Percentiles rank a stretch among this genome's conserved stretches.
Evolutionary conservation across 176 grass and related monocot genomes (phyloP).

Genomic region (Otatea glauca): DNA sequence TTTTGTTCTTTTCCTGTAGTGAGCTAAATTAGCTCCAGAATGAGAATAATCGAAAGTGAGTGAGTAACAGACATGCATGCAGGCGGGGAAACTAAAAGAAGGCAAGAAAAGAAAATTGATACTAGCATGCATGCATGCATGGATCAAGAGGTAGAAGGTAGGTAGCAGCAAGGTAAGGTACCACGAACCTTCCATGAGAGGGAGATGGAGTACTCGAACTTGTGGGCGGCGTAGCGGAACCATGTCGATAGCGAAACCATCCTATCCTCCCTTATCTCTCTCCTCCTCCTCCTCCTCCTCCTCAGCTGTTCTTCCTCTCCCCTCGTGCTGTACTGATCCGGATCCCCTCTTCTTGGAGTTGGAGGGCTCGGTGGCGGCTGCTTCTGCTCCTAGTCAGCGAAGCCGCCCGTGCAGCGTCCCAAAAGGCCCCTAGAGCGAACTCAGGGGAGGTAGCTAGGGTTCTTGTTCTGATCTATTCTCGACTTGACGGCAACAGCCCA

Average conservation of each 20-base stretch:
- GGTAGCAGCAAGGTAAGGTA: too few species aligned
- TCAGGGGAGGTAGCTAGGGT: too few species aligned
- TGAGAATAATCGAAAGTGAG: neutral
- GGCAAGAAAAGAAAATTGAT: neutral
- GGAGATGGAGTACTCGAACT: constrained; percentile 85
- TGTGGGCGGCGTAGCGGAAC: constrained; percentile 87
- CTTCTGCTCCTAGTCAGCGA: too few species aligned
- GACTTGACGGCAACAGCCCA: too few species aligned
- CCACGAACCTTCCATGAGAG: constrained; percentile 70
- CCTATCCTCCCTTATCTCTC: too few species aligned
- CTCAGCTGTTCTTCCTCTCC: too few species aligned
- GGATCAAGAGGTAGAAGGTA: constrained; percentile 24
- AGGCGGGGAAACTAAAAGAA: neutral
- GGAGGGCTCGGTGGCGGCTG: neutral
- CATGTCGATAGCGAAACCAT: constrained; percentile 90
- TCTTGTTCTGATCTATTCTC: too few species aligned
- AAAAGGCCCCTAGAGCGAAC: too few species aligned
- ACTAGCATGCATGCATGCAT: neutral
- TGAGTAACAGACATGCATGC: neutral
- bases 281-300: neutral
- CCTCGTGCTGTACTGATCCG: neutral
- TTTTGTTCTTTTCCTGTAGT: neutral
- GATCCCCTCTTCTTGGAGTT: too few species aligned
- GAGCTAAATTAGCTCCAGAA: neutral
- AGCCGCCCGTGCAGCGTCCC: too few species aligned